Conservation (phyloP, 371 early-diverging fungal species). For the Blastocladiella emersonii region DNA sequence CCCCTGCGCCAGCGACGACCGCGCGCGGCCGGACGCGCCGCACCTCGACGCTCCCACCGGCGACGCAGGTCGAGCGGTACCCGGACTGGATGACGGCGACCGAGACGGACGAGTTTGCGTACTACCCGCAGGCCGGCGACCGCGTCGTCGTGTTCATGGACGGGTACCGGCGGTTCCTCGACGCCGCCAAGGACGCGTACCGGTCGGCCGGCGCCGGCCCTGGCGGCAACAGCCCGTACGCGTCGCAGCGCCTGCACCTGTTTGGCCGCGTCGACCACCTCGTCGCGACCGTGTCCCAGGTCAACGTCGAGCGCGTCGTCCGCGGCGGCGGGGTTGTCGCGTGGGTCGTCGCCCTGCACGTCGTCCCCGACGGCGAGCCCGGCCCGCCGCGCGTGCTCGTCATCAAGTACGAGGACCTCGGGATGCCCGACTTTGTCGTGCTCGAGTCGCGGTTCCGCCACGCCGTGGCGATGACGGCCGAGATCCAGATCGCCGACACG, state of each 20-base stretch:
- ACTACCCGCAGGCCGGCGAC: neutral
- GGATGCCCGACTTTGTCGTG: neutral
- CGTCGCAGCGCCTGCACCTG: neutral
- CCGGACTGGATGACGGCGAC: neutral
- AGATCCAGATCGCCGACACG: neutral
- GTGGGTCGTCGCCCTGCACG: neutral
- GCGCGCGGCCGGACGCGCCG: neutral
- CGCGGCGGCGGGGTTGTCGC: no score
- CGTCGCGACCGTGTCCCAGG: neutral
- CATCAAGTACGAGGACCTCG: neutral
- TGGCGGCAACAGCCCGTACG: neutral
- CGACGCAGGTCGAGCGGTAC: no score
- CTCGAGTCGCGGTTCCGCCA: neutral
- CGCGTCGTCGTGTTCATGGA: neutral
- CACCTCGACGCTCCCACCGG: neutral
- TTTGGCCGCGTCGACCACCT: neutral
- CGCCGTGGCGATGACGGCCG: neutral
- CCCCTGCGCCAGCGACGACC: neutral
- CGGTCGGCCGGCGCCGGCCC: neutral
- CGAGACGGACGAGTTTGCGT: neutral
- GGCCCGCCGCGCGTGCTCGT: neutral
- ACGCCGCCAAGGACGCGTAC: neutral
- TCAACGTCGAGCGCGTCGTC: neutral
- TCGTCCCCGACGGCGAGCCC: neutral
- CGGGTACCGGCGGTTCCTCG: neutral